Conservation (phyloP, 2,329 filamentous ascomycete genomes). For the Stromatinia cepivora region DNA sequence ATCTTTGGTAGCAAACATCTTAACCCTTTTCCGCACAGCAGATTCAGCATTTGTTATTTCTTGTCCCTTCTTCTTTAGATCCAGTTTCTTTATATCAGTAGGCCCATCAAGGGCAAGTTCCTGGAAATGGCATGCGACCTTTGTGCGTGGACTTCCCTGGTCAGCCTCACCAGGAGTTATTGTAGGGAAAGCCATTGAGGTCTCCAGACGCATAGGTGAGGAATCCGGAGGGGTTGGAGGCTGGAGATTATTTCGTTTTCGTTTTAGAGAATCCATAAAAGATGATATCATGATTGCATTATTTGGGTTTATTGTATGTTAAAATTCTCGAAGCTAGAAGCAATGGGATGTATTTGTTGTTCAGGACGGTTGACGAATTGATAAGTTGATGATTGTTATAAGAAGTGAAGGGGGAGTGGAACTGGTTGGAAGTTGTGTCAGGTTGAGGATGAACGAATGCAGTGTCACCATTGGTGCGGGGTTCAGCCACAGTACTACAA, state of each 20-base stretch:
- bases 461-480: constrained; percentile 15
- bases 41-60: constrained; percentile 26
- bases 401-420: not conserved
- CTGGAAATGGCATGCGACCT: constrained; percentile 39
- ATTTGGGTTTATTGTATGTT: not conserved
- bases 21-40: constrained; percentile 34
- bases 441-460: not conserved
- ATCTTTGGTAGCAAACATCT: constrained; percentile 24
- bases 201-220: constrained; percentile 19
- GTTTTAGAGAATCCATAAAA: constrained; percentile 28
- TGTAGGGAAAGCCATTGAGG: constrained; percentile 20
- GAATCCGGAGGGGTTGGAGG: constrained; percentile 22
- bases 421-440: not conserved
- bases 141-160: constrained; percentile 36
- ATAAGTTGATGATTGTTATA: not conserved
- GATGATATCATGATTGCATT: constrained; percentile 16
- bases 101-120: constrained; percentile 34
- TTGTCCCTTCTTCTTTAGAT: constrained; percentile 26
- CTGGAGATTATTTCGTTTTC: constrained; percentile 25
- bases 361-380: not conserved
- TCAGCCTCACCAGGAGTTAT: constrained; percentile 15
- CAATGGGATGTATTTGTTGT: not conserved
- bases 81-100: constrained; percentile 29
- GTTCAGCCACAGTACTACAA: constrained; percentile 7
- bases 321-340: not conserved